Evolutionary conservation across 305 asterid species (phyloP).

Genomic region (Solanum hybrid): DNA sequence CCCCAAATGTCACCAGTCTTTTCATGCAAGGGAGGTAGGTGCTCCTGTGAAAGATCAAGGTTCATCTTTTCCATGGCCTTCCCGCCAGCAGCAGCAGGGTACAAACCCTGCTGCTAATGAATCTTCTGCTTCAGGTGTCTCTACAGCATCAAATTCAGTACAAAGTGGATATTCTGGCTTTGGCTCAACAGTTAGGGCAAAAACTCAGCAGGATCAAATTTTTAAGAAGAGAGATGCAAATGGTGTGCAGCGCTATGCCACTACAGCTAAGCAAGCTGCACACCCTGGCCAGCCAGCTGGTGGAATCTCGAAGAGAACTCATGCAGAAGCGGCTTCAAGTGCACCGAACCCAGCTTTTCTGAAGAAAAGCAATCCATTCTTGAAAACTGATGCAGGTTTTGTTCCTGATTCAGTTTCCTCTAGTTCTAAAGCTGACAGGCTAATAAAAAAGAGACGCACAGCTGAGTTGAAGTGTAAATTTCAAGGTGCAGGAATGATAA

Average conservation of each 20-base stretch:
- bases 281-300: slow-evolving; percentile 1
- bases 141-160: slow-evolving; percentile 4
- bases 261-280: slow-evolving; percentile 14
- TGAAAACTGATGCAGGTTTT: slow-evolving; percentile 13
- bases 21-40: slow-evolving; percentile 29
- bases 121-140: slow-evolving; percentile 13
- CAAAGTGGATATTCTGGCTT: background rate
- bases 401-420: background rate
- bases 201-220: background rate
- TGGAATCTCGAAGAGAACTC: slow-evolving; percentile 20
- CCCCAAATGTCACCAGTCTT: slow-evolving; percentile 32
- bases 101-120: background rate
- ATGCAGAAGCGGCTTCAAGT: slow-evolving; percentile 7
- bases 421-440: slow-evolving; percentile 16
- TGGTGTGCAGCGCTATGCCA: background rate
- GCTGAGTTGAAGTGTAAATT: slow-evolving; percentile 10
- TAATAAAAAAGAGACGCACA: slow-evolving; percentile 28
- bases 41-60: slow-evolving; percentile 7
- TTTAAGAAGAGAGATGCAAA: background rate
- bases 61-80: slow-evolving; percentile 1
- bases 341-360: slow-evolving; percentile 6
- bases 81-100: slow-evolving; percentile 16
- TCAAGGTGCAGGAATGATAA: slow-evolving; percentile 5
- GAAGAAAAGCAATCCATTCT: slow-evolving; percentile 8
- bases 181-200: background rate